Base-by-base conservation (phyloP, 306 rosid genomes). In the Neltuma alba region DNA sequence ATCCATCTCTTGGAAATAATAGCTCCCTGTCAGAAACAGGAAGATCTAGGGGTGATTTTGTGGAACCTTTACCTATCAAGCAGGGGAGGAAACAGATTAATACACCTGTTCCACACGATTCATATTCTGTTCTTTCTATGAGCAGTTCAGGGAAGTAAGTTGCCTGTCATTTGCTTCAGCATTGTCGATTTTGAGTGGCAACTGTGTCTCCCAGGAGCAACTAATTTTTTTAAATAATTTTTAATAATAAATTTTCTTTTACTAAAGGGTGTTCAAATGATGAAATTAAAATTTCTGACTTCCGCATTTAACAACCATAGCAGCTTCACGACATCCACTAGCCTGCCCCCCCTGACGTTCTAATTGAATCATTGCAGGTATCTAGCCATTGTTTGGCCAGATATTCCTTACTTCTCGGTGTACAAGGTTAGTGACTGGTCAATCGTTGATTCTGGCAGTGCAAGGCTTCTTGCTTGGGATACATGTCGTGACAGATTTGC, bases 121-220 rank as follows among this genome's bases (percentile, higher is more conserved):
- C 99, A 15, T 87, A 96, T 83, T 96, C 99, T 7, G 91, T 96
- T 79, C 97, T 96, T 81, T 96, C 99, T 79, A 87, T 93, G 58
- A 96, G 99, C 95, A 90, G 94, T 87, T 96, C 99, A 4, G 99
- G 98, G 85, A 96, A 96, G 99, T 96, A 90, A 90, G 99, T 89
- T 83, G 74, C 85, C 31, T 71, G 69, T 72, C 40, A 60, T 77
- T 81, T 83, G 25, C 61, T 61, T 48, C 70, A 58, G 70, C 58
- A 27, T 31, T 72, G 20, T 37, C 72, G 20, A 45, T 65, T 21
- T 54, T 54, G 57, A 54, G 61, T 8, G 61, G 30, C 61, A 28
- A 57, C 38, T 77, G 44, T 70, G 54, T 63, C 40, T 75, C 64
- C 75, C 40, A 14, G 41, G 65, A 23, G 63, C 28, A 63, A 7